Percentiles rank a stretch among this genome's conserved stretches.
Evolutionary conservation across 768 basidiomycete species (phyloP).

Genomic region (Podaxis sp.): DNA sequence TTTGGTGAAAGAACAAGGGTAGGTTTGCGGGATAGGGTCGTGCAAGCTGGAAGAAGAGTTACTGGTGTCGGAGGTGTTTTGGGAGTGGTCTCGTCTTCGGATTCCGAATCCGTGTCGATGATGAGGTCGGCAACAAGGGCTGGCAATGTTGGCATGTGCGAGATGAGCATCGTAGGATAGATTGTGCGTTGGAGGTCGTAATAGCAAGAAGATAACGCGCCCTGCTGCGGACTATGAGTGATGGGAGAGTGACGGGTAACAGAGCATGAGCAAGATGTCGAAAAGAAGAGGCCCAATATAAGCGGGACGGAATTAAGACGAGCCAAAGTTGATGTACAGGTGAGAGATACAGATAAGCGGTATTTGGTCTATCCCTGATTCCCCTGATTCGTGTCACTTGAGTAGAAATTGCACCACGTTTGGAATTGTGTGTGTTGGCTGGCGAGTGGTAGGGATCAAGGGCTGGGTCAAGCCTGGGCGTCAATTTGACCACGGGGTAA

Average conservation of each 20-base stretch:
- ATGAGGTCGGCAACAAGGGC: slow-evolving; percentile 1
- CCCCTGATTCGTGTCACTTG: not conserved
- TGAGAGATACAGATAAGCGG: not conserved
- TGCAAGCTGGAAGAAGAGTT: not conserved
- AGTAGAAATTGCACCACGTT: not conserved
- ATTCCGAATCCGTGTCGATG: slow-evolving; percentile 11
- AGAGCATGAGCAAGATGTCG: not conserved
- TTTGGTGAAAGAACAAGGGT: not conserved
- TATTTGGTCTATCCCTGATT: not conserved
- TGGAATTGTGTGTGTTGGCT: not conserved
- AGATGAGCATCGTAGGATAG: not conserved
- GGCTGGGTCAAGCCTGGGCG: not conserved
- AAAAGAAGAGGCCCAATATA: not conserved
- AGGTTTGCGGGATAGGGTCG: not conserved
- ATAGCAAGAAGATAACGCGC: not conserved
- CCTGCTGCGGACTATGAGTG: not conserved
- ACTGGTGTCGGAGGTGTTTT: slow-evolving; percentile 6
- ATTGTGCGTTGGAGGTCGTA: not conserved
- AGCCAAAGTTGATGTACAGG: not conserved
- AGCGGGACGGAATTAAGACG: not conserved
- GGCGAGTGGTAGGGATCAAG: not conserved
- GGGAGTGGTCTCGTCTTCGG: not conserved
- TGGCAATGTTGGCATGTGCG: not conserved
- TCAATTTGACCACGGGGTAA: not conserved
- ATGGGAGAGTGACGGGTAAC: not conserved